Evolutionary conservation across 768 basidiomycete genomes (phyloP), one percentile per base, ranked within the genome.

Genomic region (Lenzites betulinus): DNA sequence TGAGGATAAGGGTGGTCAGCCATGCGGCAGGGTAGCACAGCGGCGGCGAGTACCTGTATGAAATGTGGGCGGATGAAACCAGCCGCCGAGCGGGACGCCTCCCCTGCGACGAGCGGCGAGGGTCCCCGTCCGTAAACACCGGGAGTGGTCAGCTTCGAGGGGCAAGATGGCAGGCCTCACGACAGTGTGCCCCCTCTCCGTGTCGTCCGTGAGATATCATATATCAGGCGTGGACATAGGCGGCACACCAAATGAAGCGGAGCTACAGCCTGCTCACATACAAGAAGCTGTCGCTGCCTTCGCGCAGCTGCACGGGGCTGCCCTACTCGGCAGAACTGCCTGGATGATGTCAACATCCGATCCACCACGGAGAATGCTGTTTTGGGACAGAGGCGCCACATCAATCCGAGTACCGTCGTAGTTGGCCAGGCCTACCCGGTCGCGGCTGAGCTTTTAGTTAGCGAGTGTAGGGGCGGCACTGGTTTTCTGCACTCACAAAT

Each of bases 271-370:
- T 38, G 52, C 47, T 30, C 39, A 33, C 30, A 54, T 25, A 39
- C 53, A 33, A 42, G 48, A 55, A 50, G 35, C 48, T 54, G 47
- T 15, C 28, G 25, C 46, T 43, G 50, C 51, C 41, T 47, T 55
- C 49, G 25, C 26, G 25, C 42, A 54, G 15, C 33, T 50, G 49
- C 42, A 51, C 46, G 50, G 60, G 15, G 30, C 22, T 13, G 47
- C 25, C 44, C 51, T 18, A 35, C 30, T 52, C 60, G 55, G 60
- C 60, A 54, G 60, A 61, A 55, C 48, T 51, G 42, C 36, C 23
- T 38, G 39, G 62, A 28, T 63, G 62, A 63, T 63, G 62, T 63
- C 62, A 63, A 63, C 57, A 35, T 63, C 62, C 62, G 62, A 63
- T 63, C 41, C 41, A 44, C 15, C 44, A 59, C 62, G 62, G 62